A percentile compares a stretch with the other conserved stretches of the same genome.
These are phyloP conservation scores for Venturia effusa DNA, from an alignment of 2,329 filamentous ascomycete genomes.

Conservation along the genomic window DNA sequence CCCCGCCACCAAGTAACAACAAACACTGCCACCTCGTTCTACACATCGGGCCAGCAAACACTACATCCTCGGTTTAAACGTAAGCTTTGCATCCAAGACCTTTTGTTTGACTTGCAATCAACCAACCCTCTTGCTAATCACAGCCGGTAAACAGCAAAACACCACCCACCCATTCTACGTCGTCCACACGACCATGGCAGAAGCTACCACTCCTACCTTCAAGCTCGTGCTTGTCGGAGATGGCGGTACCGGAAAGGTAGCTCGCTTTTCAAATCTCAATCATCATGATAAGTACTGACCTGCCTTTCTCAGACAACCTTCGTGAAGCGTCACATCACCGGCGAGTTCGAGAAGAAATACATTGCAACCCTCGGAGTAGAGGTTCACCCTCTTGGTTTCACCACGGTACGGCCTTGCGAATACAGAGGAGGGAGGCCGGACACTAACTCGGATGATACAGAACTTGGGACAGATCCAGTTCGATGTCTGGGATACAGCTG, in stretches of 20 bases:
- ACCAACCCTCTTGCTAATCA: neutral
- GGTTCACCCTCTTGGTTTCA: constrained; percentile 96
- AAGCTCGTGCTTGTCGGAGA: constrained; percentile 99
- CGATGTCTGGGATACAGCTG: constrained; percentile 98
- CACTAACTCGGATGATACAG: constrained; percentile 28
- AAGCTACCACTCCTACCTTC: constrained; percentile 69
- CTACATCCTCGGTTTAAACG: neutral
- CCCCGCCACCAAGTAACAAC: neutral
- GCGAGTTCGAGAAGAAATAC: constrained; percentile 99
- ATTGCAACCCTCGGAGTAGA: constrained; percentile 99
- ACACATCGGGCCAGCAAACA: neutral
- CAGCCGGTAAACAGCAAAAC: neutral
- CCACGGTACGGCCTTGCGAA: constrained; percentile 60
- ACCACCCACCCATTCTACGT: neutral
- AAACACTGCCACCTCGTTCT: neutral
- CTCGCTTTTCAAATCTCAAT: neutral
- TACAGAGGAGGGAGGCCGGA: neutral
- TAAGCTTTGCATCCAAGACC: neutral
- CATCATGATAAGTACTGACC: constrained; percentile 9
- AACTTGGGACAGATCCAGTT: constrained; percentile 97
- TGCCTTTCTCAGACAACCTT: constrained; percentile 74
- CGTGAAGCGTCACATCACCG: constrained; percentile 99
- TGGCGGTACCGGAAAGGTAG: constrained; percentile 97
- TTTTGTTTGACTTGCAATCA: neutral
- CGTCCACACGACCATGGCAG: constrained; percentile 47